Evolutionary conservation across 2,329 filamentous ascomycete species (phyloP), one percentile per base, ranked within the genome.

Genomic region (Penicillium vulpinum): DNA sequence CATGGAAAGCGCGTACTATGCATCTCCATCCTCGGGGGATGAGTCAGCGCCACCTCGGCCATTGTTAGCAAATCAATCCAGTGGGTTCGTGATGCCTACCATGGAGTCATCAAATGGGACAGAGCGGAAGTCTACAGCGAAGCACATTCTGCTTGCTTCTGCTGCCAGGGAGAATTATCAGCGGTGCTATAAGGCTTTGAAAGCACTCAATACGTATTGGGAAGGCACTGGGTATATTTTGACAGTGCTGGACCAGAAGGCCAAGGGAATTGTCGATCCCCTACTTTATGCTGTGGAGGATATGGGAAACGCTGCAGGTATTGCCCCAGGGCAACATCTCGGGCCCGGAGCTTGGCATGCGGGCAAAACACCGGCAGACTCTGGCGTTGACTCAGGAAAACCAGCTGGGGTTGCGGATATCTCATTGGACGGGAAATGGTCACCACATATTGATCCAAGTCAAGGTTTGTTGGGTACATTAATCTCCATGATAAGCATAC

Each of bases 141-240:
- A 90, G 63, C 90, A 95, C 67, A 88, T 88, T 0, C 75, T 95
- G 2, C 80, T 95, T 1, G 90, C 90, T 0, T 89, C 89, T 0
- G 90, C 89, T 1, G 91, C 91, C 0, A 92, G 88, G 62, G 88
- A 93, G 67, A 93, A 95, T 65, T 96, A 96, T 64, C 90, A 93
- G 69, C 82, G 88, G 9, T 96, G 91, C 70, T 93, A 94, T 71
- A 90, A 91, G 68, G 90, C 90, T 0, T 75, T 96, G 11, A 86
- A 92, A 64, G 87, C 90, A 44, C 79, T 95, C n/a, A 86, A 94
- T 63, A 82, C 83, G 0, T 94, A 94, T 69, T 96, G 91, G 91
- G 89, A 89, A 35, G 91, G 91, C 8, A 88, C 91, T 26, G 88
- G 90, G 56, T 96, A 96, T 70, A 95, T 96, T 38, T 77, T 96